Evolutionary conservation across 192 early-diverging fungal genomes (phyloP), one percentile per base, ranked within the genome.

Genomic region (Thoreauomyces humboldtii): DNA sequence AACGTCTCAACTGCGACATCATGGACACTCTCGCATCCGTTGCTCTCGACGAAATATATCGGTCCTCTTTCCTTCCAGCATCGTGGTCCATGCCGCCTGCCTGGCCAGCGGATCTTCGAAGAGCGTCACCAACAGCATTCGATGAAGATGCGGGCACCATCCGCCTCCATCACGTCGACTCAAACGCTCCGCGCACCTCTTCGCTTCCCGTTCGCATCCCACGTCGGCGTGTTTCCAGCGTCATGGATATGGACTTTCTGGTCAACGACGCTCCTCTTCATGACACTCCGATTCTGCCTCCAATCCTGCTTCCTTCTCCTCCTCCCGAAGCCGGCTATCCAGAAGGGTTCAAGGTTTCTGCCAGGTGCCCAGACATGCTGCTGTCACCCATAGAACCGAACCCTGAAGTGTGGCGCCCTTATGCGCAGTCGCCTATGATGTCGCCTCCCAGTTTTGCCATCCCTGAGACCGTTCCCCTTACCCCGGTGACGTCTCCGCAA

Each of bases 11-110:
- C n/a, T n/a, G n/a, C n/a, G n/a, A n/a, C n/a, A n/a, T n/a, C n/a
- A 46, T 46, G 44, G 44, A 46, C n/a, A 46, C 44, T 12, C 44
- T 46, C 44, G 44, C 44, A 3, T 17, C n/a, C 44, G 44, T 46
- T 46, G 44, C 44, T 2, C 14, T 46, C 3, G 44, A 24, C 44
- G 19, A 22, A 17, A 24, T 46, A 2, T 24, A 17, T 3, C 25
- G 44, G 44, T 17, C 44, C 44, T 22, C 44, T n/a, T 12, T 9
- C 44, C 44, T 46, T 46, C 19, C 44, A 24, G 19, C n/a, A 24
- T 46, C 38, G 38, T 41, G 11, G 38, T 41, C 38, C 11, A 12
- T n/a, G 38, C n/a, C 38, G 38, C 38, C 38, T 46, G 44, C 44
- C 5, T 46, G n/a, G 19, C 4, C 44, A 6, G 25, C 44, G 19